Evolutionary conservation across 148 eudicot genomes (phyloP).

Genomic region (Rhododendron henanense): DNA sequence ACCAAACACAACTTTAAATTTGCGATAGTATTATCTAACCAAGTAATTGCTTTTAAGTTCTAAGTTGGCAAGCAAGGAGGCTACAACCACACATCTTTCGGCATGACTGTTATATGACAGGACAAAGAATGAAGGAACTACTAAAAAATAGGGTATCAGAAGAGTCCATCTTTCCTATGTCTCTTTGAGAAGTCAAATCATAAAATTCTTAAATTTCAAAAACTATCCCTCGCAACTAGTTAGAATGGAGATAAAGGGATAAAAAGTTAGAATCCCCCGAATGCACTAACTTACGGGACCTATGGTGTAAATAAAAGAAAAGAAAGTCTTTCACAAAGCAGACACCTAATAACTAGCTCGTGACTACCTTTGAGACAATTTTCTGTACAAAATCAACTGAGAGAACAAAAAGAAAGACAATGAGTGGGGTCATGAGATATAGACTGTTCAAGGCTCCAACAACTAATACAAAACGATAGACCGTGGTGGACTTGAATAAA

Average conservation of each 20-base stretch:
- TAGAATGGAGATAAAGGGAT: neutral
- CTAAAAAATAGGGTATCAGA: neutral
- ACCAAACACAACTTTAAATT: neutral
- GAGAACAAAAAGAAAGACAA: neutral
- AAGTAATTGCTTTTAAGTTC: neutral
- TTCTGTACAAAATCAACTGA: neutral
- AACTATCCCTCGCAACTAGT: neutral
- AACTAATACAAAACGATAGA: too few relatives aligned
- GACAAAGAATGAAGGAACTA: neutral
- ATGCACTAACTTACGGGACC: neutral
- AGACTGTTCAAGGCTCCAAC: neutral
- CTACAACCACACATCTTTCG: neutral
- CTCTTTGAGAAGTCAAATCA: neutral
- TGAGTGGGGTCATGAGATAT: neutral
- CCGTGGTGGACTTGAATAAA: neutral
- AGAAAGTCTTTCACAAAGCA: neutral
- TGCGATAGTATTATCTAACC: neutral
- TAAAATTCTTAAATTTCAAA: neutral
- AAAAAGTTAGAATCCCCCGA: neutral
- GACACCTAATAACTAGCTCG: neutral
- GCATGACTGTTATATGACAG: neutral
- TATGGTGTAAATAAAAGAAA: neutral
- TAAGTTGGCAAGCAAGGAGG: neutral
- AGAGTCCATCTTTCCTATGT: neutral
- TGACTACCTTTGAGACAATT: neutral